Conservation (phyloP, 2,329 filamentous ascomycete genomes). For the Dactylella cylindrospora region DNA sequence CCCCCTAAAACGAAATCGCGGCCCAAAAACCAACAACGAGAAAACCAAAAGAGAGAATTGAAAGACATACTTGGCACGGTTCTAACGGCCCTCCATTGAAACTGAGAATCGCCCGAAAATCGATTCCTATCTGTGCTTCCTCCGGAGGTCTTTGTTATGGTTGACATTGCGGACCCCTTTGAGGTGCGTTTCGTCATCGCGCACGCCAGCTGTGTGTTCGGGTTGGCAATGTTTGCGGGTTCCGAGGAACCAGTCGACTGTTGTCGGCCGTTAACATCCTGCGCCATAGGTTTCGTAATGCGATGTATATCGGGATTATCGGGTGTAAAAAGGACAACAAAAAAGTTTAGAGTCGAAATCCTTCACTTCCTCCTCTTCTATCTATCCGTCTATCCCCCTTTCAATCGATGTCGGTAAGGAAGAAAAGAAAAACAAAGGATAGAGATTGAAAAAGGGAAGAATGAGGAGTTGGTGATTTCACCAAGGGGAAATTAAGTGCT, state of each 20-base stretch:
- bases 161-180: conserved; percentile 31
- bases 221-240: conserved; percentile 22
- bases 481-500: conserved; percentile 37
- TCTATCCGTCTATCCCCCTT: not conserved
- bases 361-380: conserved; percentile 10
- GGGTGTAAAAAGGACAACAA: conserved; percentile 8
- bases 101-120: conserved; percentile 40
- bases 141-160: conserved; percentile 32
- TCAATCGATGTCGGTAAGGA: conserved; percentile 18
- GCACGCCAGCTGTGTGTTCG: conserved; percentile 7
- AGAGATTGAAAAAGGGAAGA: conserved; percentile 18
- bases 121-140: conserved; percentile 22
- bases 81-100: conserved; percentile 48
- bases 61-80: conserved; percentile 49
- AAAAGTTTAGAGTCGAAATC: conserved; percentile 2
- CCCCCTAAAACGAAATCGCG: not conserved
- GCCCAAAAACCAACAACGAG: not conserved
- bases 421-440: conserved; percentile 11
- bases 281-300: conserved; percentile 35
- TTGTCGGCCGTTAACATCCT: conserved; percentile 32
- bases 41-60: not conserved
- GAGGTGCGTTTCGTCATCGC: conserved; percentile 27
- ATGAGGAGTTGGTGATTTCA: conserved; percentile 19
- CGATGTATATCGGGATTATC: conserved; percentile 5
- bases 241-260: conserved; percentile 30